These are phyloP conservation scores for Neoscytalidium dimidiatum DNA, from an alignment of 2,329 filamentous ascomycete species.

Conservation along the genomic window DNA sequence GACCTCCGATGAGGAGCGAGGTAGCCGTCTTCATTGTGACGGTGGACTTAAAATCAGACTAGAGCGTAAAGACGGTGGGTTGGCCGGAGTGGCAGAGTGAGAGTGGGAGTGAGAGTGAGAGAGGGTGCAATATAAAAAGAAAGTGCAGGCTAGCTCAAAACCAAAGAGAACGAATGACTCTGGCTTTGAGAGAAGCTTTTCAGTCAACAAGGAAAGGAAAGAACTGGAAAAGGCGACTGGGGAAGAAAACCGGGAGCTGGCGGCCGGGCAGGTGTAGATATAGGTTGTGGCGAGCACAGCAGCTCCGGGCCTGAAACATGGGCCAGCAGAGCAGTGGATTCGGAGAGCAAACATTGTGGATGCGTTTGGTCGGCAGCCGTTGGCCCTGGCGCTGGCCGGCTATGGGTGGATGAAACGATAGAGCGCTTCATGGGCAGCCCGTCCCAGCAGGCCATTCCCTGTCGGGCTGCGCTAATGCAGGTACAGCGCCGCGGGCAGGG, in stretches of 20 bases:
- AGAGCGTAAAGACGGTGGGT: conserved; percentile 13
- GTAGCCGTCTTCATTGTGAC: conserved; percentile 45
- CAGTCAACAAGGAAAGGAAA: conserved; percentile 11
- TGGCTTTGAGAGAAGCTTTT: conserved; percentile 25
- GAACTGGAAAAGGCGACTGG: conserved; percentile 4
- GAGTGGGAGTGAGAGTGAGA: conserved; percentile 28
- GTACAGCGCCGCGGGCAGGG: background rate
- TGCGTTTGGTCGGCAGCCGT: background rate
- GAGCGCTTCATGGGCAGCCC: background rate
- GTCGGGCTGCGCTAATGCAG: conserved; percentile 7
- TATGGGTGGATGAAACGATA: conserved; percentile 17
- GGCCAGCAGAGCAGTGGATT: background rate
- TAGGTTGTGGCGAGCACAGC: background rate
- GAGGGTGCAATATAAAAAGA: conserved; percentile 23
- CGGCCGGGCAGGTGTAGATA: conserved; percentile 8
- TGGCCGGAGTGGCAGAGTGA: conserved; percentile 28
- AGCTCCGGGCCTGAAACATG: conserved; percentile 1
- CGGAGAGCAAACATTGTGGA: conserved; percentile 8
- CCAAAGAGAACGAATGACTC: conserved; percentile 41
- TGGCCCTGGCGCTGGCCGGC: conserved; percentile 1
- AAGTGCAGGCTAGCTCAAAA: conserved; percentile 31
- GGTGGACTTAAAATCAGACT: conserved; percentile 23
- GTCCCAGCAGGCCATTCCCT: background rate
- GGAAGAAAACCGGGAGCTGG: background rate
- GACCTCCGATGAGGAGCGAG: conserved; percentile 49